phyloP scores from a whole-genome alignment of 1,139 yeast species.

The Geotrichum aggregatum region DNA sequence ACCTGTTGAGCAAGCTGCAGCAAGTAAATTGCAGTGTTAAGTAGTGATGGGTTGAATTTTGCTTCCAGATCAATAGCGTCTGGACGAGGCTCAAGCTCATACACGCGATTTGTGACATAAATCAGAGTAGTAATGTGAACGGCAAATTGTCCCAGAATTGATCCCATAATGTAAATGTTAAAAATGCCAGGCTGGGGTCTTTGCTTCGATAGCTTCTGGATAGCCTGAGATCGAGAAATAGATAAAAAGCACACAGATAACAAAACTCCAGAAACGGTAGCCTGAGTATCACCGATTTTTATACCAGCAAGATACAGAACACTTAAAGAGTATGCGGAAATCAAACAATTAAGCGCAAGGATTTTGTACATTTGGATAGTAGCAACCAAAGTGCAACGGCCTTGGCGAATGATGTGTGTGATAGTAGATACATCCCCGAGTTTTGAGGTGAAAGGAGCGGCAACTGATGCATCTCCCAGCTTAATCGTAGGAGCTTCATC shows the following conservation, averaged over 20 bases:
- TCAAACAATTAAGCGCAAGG: conserved; percentile 91
- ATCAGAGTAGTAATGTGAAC: conserved; percentile 80
- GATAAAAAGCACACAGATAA: conserved; percentile 93
- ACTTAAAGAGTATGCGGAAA: conserved; percentile 91
- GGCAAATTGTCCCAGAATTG: conserved; percentile 93
- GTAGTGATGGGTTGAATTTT: conserved; percentile 77
- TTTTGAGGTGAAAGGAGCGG: conserved; percentile 97
- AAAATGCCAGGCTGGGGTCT: conserved; percentile 98
- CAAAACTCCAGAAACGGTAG: conserved; percentile 86
- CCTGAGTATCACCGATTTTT: conserved; percentile 96
- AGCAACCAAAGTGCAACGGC: conserved; percentile 95
- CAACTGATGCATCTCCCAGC: conserved; percentile 97
- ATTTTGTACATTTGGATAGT: conserved; percentile 99
- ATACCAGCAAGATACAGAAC: conserved; percentile 96
- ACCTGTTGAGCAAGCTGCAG: conserved; percentile 94
- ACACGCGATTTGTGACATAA: conserved; percentile 78
- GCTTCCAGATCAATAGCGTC: conserved; percentile 87
- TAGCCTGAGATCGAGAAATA: conserved; percentile 88
- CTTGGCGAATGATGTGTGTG: conserved; percentile 92
- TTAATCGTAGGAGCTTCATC: conserved; percentile 90
- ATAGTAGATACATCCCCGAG: conserved; percentile 89
- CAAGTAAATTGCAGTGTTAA: conserved; percentile 93
- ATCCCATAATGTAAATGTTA: conserved; percentile 93
- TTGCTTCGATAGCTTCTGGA: conserved; percentile 82
- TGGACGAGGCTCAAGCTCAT: conserved; percentile 84